Base-by-base conservation (phyloP, 345 rosid genomes). In the Lepidium africanum region DNA sequence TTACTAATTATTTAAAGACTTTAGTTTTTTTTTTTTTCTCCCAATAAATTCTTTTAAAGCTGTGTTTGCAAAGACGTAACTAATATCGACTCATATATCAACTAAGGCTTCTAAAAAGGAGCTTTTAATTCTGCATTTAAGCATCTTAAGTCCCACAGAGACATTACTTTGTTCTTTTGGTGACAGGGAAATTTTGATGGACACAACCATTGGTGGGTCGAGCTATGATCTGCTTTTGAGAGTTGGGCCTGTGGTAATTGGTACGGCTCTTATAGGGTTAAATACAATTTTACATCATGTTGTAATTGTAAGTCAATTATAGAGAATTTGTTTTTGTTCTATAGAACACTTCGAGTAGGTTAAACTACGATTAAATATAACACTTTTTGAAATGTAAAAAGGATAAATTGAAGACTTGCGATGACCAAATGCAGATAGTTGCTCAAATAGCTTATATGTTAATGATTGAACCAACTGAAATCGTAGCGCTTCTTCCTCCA, bases 131-230 rank as follows among this genome's bases (percentile, higher is more conserved):
- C n/a, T n/a, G n/a, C n/a, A n/a, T n/a, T 25, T 25, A 37, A 58
- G 4, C 43, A 30, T 40, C 36, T 25, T 47, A 58, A 35, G 14
- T 14, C 15, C 30, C 21, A 25, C 8, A n/a, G 36, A 15, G 6
- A 32, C 39, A 43, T 41, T 35, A 3, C 16, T 71, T 63, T 72
- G n/a, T 45, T 56, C 51, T 30, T 25, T 32, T 13, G 52, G 38
- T 72, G 14, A 38, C n/a, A 48, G 49, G 19, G 65, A 72, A 72
- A 48, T 46, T 64, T 57, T 46, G 71, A 64, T 47, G 76, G 71
- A 72, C 32, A 47, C 54, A 43, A 15, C 32, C 59, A 47, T 10
- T 63, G 42, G 64, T 53, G 75, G 57, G 41, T 43, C 16, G 36
- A 71, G 51, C 50, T 71, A 17, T 51, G 74, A 13, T 41, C 61